A percentile compares a stretch with the other conserved stretches of the same genome.
These are phyloP conservation scores for Pleurotus platypus DNA, from an alignment of 768 basidiomycete genomes.

Conservation along the genomic window DNA sequence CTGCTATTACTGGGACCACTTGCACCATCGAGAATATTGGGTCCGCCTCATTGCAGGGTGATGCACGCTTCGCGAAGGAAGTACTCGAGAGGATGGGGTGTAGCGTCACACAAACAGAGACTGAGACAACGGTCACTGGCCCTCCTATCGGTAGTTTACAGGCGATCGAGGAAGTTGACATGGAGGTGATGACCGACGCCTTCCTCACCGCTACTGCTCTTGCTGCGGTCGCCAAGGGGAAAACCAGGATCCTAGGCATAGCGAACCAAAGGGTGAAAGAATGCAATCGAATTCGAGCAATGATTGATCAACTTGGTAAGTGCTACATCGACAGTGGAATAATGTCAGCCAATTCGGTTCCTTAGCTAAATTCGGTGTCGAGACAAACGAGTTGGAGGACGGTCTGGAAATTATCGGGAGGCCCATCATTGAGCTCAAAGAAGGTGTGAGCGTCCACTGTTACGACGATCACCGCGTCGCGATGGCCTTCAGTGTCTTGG, in stretches of 20 bases:
- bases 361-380: constrained; percentile 89
- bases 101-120: constrained; percentile 79
- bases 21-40: constrained; percentile 96
- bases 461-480: constrained; percentile 99
- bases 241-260: constrained; percentile 87
- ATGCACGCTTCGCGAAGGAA: constrained; percentile 91
- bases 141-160: constrained; percentile 79
- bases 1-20: constrained; percentile 94
- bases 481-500: constrained; percentile 95
- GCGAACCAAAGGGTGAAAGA: constrained; percentile 99
- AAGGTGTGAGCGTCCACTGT: constrained; percentile 83
- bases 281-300: constrained; percentile 93
- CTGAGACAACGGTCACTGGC: constrained; percentile 88
- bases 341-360: neutral
- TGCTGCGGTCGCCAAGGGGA: constrained; percentile 74
- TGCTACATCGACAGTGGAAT: constrained; percentile 3
- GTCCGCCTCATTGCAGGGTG: constrained; percentile 89
- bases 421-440: constrained; percentile 57
- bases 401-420: constrained; percentile 88
- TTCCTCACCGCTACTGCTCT: constrained; percentile 94
- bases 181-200: constrained; percentile 99
- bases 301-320: constrained; percentile 92
- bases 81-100: constrained; percentile 97
- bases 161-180: constrained; percentile 85
- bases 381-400: constrained; percentile 89